phyloP scores from a whole-genome alignment of 2,329 filamentous ascomycete species.

The Fusarium tricinctum region DNA sequence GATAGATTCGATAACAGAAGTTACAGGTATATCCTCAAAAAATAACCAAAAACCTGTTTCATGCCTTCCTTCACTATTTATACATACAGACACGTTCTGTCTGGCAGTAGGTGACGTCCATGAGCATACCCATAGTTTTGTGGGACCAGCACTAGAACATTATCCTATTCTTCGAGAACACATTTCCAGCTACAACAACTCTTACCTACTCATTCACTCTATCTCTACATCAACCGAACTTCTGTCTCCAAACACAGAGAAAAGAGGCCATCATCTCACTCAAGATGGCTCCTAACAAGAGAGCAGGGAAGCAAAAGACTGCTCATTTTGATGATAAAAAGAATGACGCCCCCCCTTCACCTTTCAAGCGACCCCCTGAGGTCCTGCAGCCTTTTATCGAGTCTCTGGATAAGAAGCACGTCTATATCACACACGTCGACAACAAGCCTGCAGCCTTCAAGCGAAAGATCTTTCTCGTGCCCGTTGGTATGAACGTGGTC shows the following conservation, averaged over 20 bases:
- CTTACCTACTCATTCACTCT: constrained; percentile 17
- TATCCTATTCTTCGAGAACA: constrained; percentile 38
- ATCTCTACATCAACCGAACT: constrained; percentile 19
- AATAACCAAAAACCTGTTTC: not conserved
- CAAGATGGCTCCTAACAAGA: constrained; percentile 55
- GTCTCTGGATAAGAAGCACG: constrained; percentile 74
- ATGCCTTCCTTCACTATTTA: not conserved
- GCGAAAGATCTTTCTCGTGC: constrained; percentile 84
- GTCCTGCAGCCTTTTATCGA: constrained; percentile 75
- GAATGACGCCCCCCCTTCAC: constrained; percentile 64
- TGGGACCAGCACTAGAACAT: constrained; percentile 30
- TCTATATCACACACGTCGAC: constrained; percentile 91
- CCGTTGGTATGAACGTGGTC: constrained; percentile 79
- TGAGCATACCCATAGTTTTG: constrained; percentile 24
- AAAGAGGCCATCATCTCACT: not conserved
- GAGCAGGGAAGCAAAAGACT: constrained; percentile 52
- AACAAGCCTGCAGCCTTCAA: constrained; percentile 78
- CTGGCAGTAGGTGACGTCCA: constrained; percentile 4
- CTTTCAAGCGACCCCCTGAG: constrained; percentile 76
- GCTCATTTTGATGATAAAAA: constrained; percentile 44
- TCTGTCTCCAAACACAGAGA: constrained; percentile 1
- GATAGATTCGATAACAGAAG: accelerated
- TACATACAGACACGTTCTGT: not conserved
- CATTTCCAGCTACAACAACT: constrained; percentile 35
- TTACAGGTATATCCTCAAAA: too few species aligned